Conservation (phyloP, 2,329 filamentous ascomycete genomes). For the Dactylellina sp. region DNA sequence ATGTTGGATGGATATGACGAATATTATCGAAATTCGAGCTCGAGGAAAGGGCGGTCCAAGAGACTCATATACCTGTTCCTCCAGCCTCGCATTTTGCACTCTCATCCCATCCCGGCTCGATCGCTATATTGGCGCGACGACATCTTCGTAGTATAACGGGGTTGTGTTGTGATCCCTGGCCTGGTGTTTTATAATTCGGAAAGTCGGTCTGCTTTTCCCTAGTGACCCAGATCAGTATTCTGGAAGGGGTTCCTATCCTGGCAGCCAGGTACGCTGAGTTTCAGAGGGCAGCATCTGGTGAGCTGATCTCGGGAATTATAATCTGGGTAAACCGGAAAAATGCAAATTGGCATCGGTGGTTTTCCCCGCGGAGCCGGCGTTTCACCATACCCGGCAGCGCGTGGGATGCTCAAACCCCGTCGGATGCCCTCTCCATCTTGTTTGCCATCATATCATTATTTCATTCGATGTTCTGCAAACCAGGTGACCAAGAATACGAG, state of each 20-base stretch:
- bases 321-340: slow-evolving; percentile 45
- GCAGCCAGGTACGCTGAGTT: neutral
- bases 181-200: slow-evolving; percentile 57
- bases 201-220: slow-evolving; percentile 59
- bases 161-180: slow-evolving; percentile 2
- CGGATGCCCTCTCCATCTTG: too few relatives aligned
- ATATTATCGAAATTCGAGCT: slow-evolving; percentile 33
- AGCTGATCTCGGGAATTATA: slow-evolving; percentile 9
- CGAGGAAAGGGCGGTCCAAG: slow-evolving; percentile 50
- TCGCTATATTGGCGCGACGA: slow-evolving; percentile 1
- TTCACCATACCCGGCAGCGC: neutral
- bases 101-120: neutral
- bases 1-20: slow-evolving; percentile 18
- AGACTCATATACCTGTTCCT: slow-evolving; percentile 60
- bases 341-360: slow-evolving; percentile 35
- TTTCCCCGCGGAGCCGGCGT: slow-evolving; percentile 41
- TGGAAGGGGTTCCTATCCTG: slow-evolving; percentile 25
- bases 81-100: slow-evolving; percentile 26
- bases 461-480: too few relatives aligned
- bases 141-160: too few relatives aligned
- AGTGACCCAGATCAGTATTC: slow-evolving; percentile 59
- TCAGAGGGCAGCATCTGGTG: neutral
- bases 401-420: neutral
- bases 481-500: too few relatives aligned
- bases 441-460: too few relatives aligned